phyloP scores from a whole-genome alignment of 192 early-diverging fungal species.

The Pilaira anomala region DNA sequence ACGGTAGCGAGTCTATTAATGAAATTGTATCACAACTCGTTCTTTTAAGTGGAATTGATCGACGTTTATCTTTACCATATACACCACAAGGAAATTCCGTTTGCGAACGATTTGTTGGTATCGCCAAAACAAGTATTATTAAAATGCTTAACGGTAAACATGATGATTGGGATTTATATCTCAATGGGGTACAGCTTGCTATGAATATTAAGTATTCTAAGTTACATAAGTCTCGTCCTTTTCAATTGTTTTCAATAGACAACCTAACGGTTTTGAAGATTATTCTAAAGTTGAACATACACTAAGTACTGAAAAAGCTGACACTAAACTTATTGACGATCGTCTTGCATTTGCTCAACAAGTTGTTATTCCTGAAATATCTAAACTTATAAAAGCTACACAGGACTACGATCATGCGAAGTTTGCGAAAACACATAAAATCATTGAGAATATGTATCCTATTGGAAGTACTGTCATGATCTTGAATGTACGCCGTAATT shows the following conservation, averaged over 20 bases:
- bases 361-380: background rate
- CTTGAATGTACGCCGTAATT: background rate
- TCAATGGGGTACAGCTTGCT: background rate
- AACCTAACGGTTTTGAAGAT: background rate
- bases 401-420: background rate
- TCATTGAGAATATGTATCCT: background rate
- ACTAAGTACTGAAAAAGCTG: background rate
- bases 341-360: background rate
- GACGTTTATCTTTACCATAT: background rate
- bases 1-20: background rate
- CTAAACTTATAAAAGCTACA: background rate
- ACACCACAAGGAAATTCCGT: background rate
- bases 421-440: background rate
- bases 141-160: background rate
- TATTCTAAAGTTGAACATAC: background rate
- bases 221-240: background rate
- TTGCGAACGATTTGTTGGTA: background rate
- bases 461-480: background rate
- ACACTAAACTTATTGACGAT: background rate
- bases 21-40: background rate
- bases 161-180: slow-evolving; percentile 4
- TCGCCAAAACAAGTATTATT: background rate
- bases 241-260: background rate
- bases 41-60: background rate
- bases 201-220: background rate